Evolutionary conservation across 768 basidiomycete genomes (phyloP).

Genomic region (Hydnomerulius pinastri): DNA sequence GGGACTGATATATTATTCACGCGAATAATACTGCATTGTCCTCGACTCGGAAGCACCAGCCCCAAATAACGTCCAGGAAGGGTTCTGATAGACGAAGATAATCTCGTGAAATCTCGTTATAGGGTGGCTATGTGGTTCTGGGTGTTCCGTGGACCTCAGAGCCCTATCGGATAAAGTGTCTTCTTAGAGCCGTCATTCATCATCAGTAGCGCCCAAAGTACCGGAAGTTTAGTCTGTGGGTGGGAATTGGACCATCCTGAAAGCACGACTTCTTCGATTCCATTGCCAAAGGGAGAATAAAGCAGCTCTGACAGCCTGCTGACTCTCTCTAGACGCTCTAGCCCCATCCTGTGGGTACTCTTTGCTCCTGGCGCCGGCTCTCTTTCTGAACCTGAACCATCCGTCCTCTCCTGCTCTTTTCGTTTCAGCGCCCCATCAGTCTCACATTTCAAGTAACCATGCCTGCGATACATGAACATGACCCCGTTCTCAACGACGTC

Average conservation of each 20-base stretch:
- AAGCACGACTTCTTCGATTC: constrained; percentile 30
- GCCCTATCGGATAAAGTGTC: constrained; percentile 9
- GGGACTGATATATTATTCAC: not conserved
- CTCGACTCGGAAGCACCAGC: constrained; percentile 2
- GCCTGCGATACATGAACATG: constrained; percentile 31
- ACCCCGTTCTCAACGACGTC: constrained; percentile 22
- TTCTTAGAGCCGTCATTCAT: constrained; percentile 7
- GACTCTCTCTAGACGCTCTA: constrained; percentile 27
- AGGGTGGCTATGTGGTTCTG: constrained; percentile 12
- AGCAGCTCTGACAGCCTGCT: constrained; percentile 29
- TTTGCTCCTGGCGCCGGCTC: constrained; percentile 1
- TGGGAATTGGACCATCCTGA: constrained; percentile 32
- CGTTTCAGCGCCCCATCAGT: not conserved
- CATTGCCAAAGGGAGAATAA: constrained; percentile 38
- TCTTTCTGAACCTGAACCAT: constrained; percentile 10
- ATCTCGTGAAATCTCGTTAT: constrained; percentile 6
- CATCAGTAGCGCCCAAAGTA: constrained; percentile 15
- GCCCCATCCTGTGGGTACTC: constrained; percentile 23
- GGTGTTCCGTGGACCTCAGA: constrained; percentile 7
- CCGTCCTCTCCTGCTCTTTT: not conserved
- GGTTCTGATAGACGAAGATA: constrained; percentile 8
- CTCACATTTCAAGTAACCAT: constrained; percentile 16
- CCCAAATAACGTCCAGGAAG: constrained; percentile 5
- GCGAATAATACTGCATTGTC: constrained; percentile 7
- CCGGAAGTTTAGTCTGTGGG: constrained; percentile 19